Evolutionary conservation across 306 rosid species (phyloP), one percentile per base, ranked within the genome.

Genomic region (Parietaria judaica): DNA sequence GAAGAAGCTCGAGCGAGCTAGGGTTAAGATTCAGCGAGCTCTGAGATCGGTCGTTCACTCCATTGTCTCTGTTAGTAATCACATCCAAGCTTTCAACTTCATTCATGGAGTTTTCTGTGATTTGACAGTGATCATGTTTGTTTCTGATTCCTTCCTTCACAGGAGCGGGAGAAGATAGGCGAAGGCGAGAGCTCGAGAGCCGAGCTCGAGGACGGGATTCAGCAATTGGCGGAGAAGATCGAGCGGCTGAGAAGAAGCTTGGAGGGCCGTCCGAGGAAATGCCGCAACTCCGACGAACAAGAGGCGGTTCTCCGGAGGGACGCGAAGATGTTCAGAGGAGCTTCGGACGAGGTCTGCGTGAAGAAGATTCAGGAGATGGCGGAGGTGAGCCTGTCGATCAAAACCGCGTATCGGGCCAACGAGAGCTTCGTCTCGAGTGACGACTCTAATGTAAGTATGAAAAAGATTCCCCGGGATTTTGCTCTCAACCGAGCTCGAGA

Each of bases 141-240:
- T 41, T 5, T 41, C 7, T 41, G 9, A 1, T 41, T 56, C 14
- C 11, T 49, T 49, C 61, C 43, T 23, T 75, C 76, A 51, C 68
- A 91, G 98, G 95, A 88, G 66, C 75, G 79, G 78, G 79, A 74
- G 60, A 80, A 79, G 80, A 84, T 86, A 17, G 63, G 81, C 53
- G 88, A 82, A 64, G 94, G 90, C 36, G 72, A 69, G 66, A 70
- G 66, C 49, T 65, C 68, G 60, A 76, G 73, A 36, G 45, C 47
- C 75, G 68, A 78, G 15, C 57, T 91, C 74, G 92, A 85, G 59
- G 84, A 80, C 54, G 89, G 77, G 73, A 86, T 92, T 74, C 83
- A 51, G 23, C 67, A 75, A 6, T 74, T 86, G 76, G 84, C 79
- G 4, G 78, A 75, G 67, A 86, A 86, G 48, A 84, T 88, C 69